Base-by-base conservation (phyloP, 768 basidiomycete species). In the Boletus sensibilis region DNA sequence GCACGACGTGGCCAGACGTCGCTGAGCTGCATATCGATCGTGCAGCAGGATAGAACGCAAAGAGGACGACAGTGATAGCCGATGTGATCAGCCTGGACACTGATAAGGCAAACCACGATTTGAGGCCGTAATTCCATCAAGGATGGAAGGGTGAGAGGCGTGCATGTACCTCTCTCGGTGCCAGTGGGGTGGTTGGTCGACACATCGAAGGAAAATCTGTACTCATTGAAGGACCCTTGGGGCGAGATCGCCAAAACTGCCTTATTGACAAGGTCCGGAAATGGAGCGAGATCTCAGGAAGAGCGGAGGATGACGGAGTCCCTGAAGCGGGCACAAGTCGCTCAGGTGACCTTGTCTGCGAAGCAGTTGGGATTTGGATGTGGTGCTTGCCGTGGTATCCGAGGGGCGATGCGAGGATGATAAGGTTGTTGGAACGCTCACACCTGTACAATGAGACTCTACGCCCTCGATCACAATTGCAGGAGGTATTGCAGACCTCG, bases 241-340 rank as follows among this genome's bases (percentile, higher is more conserved):
- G 23, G 52, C 52, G 55, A 50, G 65, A 66, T 66, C 65, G 59
- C 64, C 65, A 56, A 56, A 50, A 44, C 29, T 52, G 62, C 40
- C 39, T 40, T 67, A 67, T 67, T 64, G 65, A 58, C 50, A 52
- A 40, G 53, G 53, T 45, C 55, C 64, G 57, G 54, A 64, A 67
- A 66, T 66, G 64, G 65, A 57, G 45, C n/a, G 55, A 55, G 65
- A 65, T 65, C 64, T 55, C 41, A 67, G 47, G 53, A 61, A 64
- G 62, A 27, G 52, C 64, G 53, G 59, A 52, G 52, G 27, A 29
- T 34, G 53, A 62, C 59, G 63, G 64, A 55, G 58, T 37, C 64
- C 67, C 66, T 68, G 64, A 63, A 50, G 56, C 48, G 58, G 63
- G 43, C 34, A 8, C 50, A 64, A 56, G 52, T 45, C 56, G 63